Conservation (phyloP, 176 grass and related monocot species). For the Dendrocalamus sinicus region DNA sequence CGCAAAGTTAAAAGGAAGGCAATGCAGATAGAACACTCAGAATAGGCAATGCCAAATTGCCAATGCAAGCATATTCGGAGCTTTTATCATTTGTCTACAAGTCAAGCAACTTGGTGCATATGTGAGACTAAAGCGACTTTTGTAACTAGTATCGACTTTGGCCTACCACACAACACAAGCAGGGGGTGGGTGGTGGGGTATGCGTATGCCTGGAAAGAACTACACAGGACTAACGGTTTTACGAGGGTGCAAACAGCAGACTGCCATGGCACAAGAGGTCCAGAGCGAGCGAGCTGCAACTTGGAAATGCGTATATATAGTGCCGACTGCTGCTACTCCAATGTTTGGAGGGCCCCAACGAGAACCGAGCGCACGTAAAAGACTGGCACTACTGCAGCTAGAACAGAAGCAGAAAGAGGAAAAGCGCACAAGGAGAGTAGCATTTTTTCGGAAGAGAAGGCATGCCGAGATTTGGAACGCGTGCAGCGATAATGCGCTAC, state of each 20-base stretch:
- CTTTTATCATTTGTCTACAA: not conserved
- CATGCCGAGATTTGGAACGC: conserved; percentile 18
- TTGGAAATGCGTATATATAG: not conserved
- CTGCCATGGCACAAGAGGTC: not conserved
- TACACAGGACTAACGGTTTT: conserved; percentile 37
- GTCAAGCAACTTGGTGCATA: not conserved
- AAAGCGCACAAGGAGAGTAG: not conserved
- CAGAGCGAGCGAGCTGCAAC: not conserved
- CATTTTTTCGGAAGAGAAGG: not conserved
- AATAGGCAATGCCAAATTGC: not conserved
- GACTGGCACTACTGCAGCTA: too few relatives aligned
- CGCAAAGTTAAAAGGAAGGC: not conserved
- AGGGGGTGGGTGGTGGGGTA: not conserved
- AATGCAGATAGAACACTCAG: not conserved
- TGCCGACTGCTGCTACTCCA: not conserved
- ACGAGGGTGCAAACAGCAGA: conserved; percentile 8
- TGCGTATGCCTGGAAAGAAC: conserved; percentile 26
- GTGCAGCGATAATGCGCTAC: conserved; percentile 18
- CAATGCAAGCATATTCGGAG: not conserved
- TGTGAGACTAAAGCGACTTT: conserved; percentile 9
- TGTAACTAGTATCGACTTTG: not conserved
- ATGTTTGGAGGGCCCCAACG: not conserved
- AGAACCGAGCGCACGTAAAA: not conserved
- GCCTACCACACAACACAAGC: conserved; percentile 12
- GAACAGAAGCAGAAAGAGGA: not conserved